Evolutionary conservation across 192 early-diverging fungal genomes (phyloP).

Genomic region (Gaertneriomyces semiglobifer): DNA sequence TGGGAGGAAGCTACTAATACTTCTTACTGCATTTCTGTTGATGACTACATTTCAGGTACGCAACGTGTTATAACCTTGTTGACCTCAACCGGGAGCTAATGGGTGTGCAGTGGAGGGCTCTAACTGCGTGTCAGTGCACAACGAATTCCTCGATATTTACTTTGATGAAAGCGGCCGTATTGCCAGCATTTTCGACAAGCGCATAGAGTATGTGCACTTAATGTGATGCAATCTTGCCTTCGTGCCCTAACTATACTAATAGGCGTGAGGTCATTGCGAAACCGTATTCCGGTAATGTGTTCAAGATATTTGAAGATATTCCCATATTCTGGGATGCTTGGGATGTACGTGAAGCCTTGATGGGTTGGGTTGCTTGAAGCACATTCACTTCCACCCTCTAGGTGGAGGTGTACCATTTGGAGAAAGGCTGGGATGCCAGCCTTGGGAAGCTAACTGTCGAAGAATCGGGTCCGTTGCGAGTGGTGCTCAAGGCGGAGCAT

Average conservation of each 20-base stretch:
- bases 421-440: constrained; percentile 68
- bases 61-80: too few relatives aligned
- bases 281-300: constrained; percentile 65
- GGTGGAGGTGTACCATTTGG: constrained; percentile 91
- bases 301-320: constrained; percentile 83
- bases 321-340: constrained; percentile 87
- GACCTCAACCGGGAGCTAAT: too few relatives aligned
- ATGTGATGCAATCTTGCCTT: constrained; percentile 1
- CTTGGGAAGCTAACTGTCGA: constrained; percentile 55
- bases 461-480: constrained; percentile 80
- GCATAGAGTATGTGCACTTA: constrained; percentile 44
- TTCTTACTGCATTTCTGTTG: too few relatives aligned
- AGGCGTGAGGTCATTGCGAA: constrained; percentile 40
- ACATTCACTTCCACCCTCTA: constrained; percentile 30
- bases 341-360: constrained; percentile 36
- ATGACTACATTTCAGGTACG: too few relatives aligned
- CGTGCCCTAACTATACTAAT: background rate
- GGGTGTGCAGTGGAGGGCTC: too few relatives aligned
- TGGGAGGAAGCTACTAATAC: too few relatives aligned
- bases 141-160: constrained; percentile 64
- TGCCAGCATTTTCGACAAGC: constrained; percentile 61
- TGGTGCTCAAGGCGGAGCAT: constrained; percentile 65
- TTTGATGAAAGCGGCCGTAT: constrained; percentile 76
- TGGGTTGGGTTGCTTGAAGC: background rate
- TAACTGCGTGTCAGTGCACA: constrained; percentile 52